These are phyloP conservation scores for Ophiocytium majus DNA, from an alignment of 352 stramenopile genomes.

Conservation along the genomic window DNA sequence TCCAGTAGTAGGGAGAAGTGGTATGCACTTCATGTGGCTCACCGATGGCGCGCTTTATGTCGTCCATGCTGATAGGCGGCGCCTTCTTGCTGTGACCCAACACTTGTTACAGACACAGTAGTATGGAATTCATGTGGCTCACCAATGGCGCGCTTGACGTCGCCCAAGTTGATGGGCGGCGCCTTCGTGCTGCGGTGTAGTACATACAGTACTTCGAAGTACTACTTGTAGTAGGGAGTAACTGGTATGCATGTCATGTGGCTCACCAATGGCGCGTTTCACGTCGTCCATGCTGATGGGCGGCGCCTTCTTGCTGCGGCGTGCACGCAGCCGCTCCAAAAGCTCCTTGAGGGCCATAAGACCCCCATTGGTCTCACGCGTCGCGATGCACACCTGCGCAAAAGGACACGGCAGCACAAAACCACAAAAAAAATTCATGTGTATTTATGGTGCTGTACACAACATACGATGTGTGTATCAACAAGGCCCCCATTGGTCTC, in stretches of 20 bases:
- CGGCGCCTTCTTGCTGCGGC: constrained; percentile 31
- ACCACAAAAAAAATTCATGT: too few relatives aligned
- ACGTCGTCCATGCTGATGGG: constrained; percentile 43
- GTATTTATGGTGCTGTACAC: too few relatives aligned
- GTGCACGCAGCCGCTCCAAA: constrained; percentile 37
- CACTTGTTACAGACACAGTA: too few relatives aligned
- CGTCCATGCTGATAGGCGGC: constrained; percentile 31
- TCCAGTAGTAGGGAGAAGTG: too few relatives aligned
- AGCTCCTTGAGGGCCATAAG: constrained; percentile 68
- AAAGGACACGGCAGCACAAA: too few relatives aligned
- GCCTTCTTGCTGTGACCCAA: constrained; percentile 24
- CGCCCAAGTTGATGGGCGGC: constrained; percentile 32
- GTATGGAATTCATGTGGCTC: too few relatives aligned
- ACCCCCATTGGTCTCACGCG: constrained; percentile 76
- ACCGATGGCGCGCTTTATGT: constrained; percentile 43
- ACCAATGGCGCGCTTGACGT: constrained; percentile 43
- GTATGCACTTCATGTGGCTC: background rate
- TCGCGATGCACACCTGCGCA: constrained; percentile 94
- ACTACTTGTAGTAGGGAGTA: too few relatives aligned
- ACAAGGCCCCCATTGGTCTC: constrained; percentile 81
- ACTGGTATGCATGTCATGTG: too few relatives aligned
- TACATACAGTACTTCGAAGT: too few relatives aligned
- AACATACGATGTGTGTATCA: too few relatives aligned
- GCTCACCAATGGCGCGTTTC: constrained; percentile 29
- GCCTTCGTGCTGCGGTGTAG: constrained; percentile 35